These are phyloP conservation scores for Lepidium didymum DNA, from an alignment of 345 rosid species.

Conservation along the genomic window DNA sequence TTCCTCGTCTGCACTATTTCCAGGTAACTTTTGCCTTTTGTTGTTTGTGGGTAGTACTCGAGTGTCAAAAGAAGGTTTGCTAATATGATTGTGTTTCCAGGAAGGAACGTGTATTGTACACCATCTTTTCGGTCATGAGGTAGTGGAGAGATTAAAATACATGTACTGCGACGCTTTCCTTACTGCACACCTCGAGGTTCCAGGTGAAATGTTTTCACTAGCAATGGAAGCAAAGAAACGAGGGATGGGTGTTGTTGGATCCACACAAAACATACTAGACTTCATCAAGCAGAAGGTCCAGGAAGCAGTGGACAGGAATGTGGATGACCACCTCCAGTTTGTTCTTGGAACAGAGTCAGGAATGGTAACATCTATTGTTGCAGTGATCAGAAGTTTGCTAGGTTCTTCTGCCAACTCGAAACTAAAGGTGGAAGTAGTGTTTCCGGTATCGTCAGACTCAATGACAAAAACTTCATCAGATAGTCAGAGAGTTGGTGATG, in stretches of 20 bases:
- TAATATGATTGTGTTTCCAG: constrained; percentile 30
- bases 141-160: constrained; percentile 74
- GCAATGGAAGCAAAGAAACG: constrained; percentile 93
- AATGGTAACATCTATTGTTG: constrained; percentile 92
- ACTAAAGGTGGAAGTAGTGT: constrained; percentile 76
- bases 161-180: constrained; percentile 88
- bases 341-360: constrained; percentile 95
- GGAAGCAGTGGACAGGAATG: constrained; percentile 75
- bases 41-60: not conserved
- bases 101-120: constrained; percentile 93
- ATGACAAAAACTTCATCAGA: constrained; percentile 58
- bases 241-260: constrained; percentile 96
- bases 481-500: constrained; percentile 33
- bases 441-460: constrained; percentile 90
- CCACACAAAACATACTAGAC: constrained; percentile 87
- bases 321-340: constrained; percentile 76
- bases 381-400: constrained; percentile 56
- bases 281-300: constrained; percentile 76
- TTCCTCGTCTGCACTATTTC: constrained; percentile 64
- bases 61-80: not conserved
- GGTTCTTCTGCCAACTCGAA: constrained; percentile 49
- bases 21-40: constrained; percentile 42
- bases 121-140: constrained; percentile 89
- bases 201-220: constrained; percentile 96
- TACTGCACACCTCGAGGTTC: constrained; percentile 95